Percentiles rank a stretch among this genome's conserved stretches.
Conservation (phyloP, 2,329 filamentous ascomycete species). For the Hypoxylon sp. region DNA sequence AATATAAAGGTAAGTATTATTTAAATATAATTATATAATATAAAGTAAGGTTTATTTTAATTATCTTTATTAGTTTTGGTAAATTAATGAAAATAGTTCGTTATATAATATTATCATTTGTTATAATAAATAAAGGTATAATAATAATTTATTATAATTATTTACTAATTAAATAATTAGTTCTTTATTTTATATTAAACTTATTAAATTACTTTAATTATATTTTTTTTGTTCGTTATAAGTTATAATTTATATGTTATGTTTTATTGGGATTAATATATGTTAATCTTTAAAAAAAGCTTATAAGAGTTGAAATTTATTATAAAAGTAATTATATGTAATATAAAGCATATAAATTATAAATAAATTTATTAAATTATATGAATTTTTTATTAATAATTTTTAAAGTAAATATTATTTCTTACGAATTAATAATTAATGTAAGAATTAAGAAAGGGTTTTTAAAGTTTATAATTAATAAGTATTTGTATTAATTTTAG, state of each 20-base stretch:
- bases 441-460: neutral
- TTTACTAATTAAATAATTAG: constrained; percentile 2
- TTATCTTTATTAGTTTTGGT: neutral
- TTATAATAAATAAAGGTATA: neutral
- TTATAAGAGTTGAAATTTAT: neutral
- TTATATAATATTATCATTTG: neutral
- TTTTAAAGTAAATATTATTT: neutral
- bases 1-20: neutral
- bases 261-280: neutral
- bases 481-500: neutral
- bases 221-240: neutral
- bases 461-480: neutral
- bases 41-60: neutral
- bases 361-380: constrained; percentile 1
- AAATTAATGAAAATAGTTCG: neutral
- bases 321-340: neutral
- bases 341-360: constrained; percentile 3
- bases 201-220: neutral
- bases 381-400: neutral
- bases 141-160: constrained; percentile 1
- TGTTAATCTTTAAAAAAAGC: constrained; percentile 1
- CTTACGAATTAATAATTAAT: neutral
- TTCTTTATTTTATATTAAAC: constrained; percentile 3
- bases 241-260: neutral
- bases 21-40: constrained; percentile 1